These are phyloP conservation scores for Ogataea saltuana DNA, from an alignment of 805 yeast species.

Conservation along the genomic window DNA sequence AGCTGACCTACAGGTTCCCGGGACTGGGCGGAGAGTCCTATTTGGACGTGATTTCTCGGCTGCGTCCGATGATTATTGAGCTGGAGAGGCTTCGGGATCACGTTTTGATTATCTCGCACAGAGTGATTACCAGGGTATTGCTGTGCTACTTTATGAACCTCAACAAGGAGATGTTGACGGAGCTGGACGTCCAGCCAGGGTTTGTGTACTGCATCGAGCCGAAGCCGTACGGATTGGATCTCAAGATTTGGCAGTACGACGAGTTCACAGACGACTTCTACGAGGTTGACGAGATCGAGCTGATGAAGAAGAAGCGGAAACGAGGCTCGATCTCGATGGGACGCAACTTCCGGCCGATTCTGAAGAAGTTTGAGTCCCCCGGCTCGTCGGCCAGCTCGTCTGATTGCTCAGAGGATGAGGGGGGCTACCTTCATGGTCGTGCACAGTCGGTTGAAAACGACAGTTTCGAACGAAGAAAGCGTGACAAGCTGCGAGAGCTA, in stretches of 20 bases:
- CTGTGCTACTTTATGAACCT: conserved; percentile 40
- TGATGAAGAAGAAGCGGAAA: conserved; percentile 37
- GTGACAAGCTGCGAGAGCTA: conserved; percentile 5
- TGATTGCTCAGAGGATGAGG: conserved; percentile 22
- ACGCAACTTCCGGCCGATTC: conserved; percentile 23
- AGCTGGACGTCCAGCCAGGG: conserved; percentile 39
- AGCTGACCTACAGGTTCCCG: conserved; percentile 36
- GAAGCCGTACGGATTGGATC: conserved; percentile 40
- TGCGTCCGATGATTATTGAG: conserved; percentile 39
- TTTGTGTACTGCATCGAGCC: conserved; percentile 40
- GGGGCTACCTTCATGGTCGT: too few relatives aligned
- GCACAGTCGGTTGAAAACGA: conserved; percentile 4
- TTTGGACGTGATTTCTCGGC: conserved; percentile 37
- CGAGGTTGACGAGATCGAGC: conserved; percentile 40
- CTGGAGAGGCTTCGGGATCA: conserved; percentile 38
- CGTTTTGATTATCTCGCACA: conserved; percentile 37
- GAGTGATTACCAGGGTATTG: conserved; percentile 38
- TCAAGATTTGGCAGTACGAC: conserved; percentile 40
- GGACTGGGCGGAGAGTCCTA: conserved; percentile 42
- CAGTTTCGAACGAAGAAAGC: not conserved
- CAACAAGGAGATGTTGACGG: conserved; percentile 39
- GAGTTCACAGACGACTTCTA: conserved; percentile 37
- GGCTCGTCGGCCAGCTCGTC: conserved; percentile 15
- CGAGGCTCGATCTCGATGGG: conserved; percentile 31
- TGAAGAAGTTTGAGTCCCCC: conserved; percentile 18